Conservation (phyloP, 2,329 filamentous ascomycete genomes). For the Bipolaris bicolor region DNA sequence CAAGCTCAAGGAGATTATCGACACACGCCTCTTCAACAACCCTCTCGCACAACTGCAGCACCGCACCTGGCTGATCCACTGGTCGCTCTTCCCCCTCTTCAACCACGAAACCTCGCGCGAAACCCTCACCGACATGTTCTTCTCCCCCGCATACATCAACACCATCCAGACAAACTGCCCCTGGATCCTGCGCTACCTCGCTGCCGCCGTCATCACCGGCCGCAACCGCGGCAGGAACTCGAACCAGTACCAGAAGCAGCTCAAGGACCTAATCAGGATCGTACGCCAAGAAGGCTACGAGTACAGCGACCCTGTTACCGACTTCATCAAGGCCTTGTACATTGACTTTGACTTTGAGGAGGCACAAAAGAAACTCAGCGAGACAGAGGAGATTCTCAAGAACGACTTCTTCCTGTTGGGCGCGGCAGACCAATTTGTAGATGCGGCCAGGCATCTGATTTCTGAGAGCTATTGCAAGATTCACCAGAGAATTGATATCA, state of each 20-base stretch:
- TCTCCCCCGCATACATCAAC: constrained; percentile 97
- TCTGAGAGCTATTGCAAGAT: constrained; percentile 99
- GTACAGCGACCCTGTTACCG: constrained; percentile 93
- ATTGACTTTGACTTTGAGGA: constrained; percentile 98
- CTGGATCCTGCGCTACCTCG: constrained; percentile 93
- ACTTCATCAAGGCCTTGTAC: constrained; percentile 95
- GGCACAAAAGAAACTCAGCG: constrained; percentile 83
- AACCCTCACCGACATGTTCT: constrained; percentile 91
- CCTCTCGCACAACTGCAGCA: constrained; percentile 93
- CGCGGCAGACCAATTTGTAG: constrained; percentile 86
- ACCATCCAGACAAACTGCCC: constrained; percentile 98
- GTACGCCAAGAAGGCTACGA: constrained; percentile 98
- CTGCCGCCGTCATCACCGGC: constrained; percentile 93
- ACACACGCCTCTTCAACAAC: constrained; percentile 95
- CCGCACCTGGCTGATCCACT: constrained; percentile 97
- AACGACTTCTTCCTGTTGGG: constrained; percentile 94
- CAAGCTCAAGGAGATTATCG: constrained; percentile 75
- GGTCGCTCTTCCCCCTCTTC: constrained; percentile 98
- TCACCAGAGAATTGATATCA: constrained; percentile 97
- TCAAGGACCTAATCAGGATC: constrained; percentile 95
- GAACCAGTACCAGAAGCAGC: constrained; percentile 96
- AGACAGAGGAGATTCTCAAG: constrained; percentile 89
- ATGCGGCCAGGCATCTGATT: constrained; percentile 92
- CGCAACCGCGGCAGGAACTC: constrained; percentile 69
- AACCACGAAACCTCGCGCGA: constrained; percentile 94